Evolutionary conservation across 2,329 filamentous ascomycete genomes (phyloP).

Genomic region (Zasmidium cellare): DNA sequence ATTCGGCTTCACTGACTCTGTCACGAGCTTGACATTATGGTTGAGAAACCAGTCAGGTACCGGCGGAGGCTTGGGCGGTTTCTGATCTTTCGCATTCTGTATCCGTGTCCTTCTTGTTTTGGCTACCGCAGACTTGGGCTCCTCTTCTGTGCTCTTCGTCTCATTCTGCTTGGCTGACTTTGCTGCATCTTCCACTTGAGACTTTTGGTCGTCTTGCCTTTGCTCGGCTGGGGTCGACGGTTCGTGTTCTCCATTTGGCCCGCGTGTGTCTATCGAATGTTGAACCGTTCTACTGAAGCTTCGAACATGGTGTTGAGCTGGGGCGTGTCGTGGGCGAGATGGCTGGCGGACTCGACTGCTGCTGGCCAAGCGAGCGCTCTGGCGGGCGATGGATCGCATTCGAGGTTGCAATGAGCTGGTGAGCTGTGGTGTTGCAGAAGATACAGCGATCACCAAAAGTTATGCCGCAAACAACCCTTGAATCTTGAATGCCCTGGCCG

Average conservation of each 20-base stretch:
- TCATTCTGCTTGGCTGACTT: slow-evolving; percentile 10
- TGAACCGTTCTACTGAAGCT: slow-evolving; percentile 25
- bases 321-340: slow-evolving; percentile 16
- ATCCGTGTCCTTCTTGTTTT: slow-evolving; percentile 1
- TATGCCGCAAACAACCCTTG: background rate
- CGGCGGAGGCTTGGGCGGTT: slow-evolving; percentile 30
- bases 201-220: slow-evolving; percentile 21
- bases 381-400: slow-evolving; percentile 35
- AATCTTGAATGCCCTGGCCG: background rate
- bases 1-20: slow-evolving; percentile 14
- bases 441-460: background rate
- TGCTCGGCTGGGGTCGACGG: slow-evolving; percentile 19
- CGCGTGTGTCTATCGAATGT: slow-evolving; percentile 17
- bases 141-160: slow-evolving; percentile 9
- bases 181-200: slow-evolving; percentile 5
- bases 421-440: background rate
- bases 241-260: slow-evolving; percentile 21
- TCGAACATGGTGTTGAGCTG: slow-evolving; percentile 16
- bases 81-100: background rate
- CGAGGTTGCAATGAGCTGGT: slow-evolving; percentile 1
- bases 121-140: background rate
- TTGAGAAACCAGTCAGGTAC: slow-evolving; percentile 40
- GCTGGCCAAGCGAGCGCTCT: slow-evolving; percentile 32
- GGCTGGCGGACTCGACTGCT: slow-evolving; percentile 21
- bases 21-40: slow-evolving; percentile 35